Percentiles rank a stretch among this genome's conserved stretches.
Evolutionary conservation across 2,329 filamentous ascomycete genomes (phyloP).

Genomic region (Fusarium caatingaense): DNA sequence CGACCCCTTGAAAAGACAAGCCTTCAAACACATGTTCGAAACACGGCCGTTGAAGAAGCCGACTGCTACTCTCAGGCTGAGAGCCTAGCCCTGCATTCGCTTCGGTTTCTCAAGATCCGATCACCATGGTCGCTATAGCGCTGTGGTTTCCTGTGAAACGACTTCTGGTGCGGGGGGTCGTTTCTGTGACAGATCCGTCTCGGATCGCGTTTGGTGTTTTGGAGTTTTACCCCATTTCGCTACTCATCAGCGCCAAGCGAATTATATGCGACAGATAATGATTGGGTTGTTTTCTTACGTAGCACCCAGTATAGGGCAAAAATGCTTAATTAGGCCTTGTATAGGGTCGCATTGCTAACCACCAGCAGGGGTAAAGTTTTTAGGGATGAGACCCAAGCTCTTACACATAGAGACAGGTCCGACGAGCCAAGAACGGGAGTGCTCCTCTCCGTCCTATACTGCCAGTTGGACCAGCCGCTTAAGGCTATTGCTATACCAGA

Average conservation of each 20-base stretch:
- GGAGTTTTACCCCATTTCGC: constrained; percentile 26
- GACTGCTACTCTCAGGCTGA: constrained; percentile 1
- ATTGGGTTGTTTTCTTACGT: constrained; percentile 9
- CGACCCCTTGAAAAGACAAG: constrained; percentile 21
- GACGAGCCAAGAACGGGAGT: constrained; percentile 38
- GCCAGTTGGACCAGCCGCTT: not conserved
- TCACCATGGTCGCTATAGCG: constrained; percentile 18
- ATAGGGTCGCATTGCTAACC: constrained; percentile 22
- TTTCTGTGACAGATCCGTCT: constrained; percentile 53
- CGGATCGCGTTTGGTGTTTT: constrained; percentile 49
- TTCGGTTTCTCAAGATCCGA: constrained; percentile 40
- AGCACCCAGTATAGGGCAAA: constrained; percentile 29
- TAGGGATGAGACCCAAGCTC: constrained; percentile 35
- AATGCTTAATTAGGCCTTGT: constrained; percentile 15
- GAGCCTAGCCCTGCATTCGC: constrained; percentile 6
- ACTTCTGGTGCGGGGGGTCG: constrained; percentile 32
- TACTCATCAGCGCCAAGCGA: constrained; percentile 19
- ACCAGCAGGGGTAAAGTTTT: constrained; percentile 3
- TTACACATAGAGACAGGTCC: constrained; percentile 28
- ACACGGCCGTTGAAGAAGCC: constrained; percentile 38
- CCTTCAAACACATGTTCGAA: constrained; percentile 36
- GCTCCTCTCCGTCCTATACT: constrained; percentile 20
- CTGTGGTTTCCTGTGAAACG: constrained; percentile 28
- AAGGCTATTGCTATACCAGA: not conserved
- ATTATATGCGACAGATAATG: constrained; percentile 14